Conservation (phyloP, 2,329 filamentous ascomycete species). For the Sporothrix brunneoviolacea region DNA sequence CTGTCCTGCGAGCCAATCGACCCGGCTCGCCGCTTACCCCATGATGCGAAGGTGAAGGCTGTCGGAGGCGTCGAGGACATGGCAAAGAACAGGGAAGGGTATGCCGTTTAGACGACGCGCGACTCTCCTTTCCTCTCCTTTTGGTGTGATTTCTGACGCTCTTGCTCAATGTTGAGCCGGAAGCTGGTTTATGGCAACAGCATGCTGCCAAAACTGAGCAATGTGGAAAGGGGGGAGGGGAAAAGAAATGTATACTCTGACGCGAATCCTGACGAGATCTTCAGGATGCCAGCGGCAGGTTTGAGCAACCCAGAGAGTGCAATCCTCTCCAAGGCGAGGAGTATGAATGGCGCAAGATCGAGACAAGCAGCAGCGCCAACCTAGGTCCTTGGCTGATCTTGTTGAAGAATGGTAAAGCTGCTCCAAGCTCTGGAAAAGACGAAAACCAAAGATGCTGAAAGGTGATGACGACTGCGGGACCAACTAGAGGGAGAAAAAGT, state of each 20-base stretch:
- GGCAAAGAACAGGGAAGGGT: slow-evolving; percentile 8
- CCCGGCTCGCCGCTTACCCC: slow-evolving; percentile 36
- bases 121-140: slow-evolving; percentile 1
- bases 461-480: too few relatives aligned
- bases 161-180: slow-evolving; percentile 6
- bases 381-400: too few relatives aligned
- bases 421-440: too few relatives aligned
- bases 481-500: too few relatives aligned
- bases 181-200: slow-evolving; percentile 1
- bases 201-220: slow-evolving; percentile 6
- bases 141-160: slow-evolving; percentile 6
- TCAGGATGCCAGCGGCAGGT: too few relatives aligned
- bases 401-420: too few relatives aligned
- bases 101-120: too few relatives aligned
- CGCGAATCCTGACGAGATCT: too few relatives aligned
- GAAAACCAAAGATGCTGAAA: too few relatives aligned
- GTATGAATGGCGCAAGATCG: too few relatives aligned
- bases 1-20: slow-evolving; percentile 26
- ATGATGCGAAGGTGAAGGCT: slow-evolving; percentile 40
- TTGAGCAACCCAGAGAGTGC: too few relatives aligned
- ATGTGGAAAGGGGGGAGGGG: neutral
- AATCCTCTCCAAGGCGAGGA: too few relatives aligned
- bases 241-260: neutral
- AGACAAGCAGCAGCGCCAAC: neutral
- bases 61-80: slow-evolving; percentile 38